These are phyloP conservation scores for Didymella segeticola DNA, from an alignment of 2,329 filamentous ascomycete species.

Conservation along the genomic window DNA sequence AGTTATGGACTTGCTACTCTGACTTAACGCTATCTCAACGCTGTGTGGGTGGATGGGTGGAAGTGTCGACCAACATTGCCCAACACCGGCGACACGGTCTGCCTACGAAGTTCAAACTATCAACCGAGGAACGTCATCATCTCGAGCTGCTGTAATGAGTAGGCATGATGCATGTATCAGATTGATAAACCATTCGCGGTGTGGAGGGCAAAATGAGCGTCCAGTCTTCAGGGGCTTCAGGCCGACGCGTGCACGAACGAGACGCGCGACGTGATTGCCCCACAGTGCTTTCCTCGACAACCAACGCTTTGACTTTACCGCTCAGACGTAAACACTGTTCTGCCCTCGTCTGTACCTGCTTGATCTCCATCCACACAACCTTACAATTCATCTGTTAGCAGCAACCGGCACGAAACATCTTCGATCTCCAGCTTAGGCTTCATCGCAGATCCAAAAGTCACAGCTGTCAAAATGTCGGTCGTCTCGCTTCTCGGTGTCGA, in stretches of 20 bases:
- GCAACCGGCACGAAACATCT: neutral
- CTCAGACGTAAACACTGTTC: conserved; percentile 13
- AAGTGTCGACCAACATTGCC: no score
- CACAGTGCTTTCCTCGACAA: conserved; percentile 8
- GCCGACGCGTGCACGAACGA: conserved; percentile 10
- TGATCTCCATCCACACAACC: neutral
- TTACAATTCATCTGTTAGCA: neutral
- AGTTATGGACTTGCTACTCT: no score
- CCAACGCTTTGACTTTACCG: conserved; percentile 11
- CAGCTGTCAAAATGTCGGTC: conserved; percentile 78
- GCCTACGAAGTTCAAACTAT: no score
- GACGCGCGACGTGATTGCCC: conserved; percentile 13
- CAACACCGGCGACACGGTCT: no score
- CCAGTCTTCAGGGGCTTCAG: neutral
- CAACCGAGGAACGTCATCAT: no score
- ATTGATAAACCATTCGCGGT: neutral
- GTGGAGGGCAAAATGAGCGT: neutral
- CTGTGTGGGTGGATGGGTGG: no score
- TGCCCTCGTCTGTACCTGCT: conserved; percentile 6
- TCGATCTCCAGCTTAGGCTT: neutral
- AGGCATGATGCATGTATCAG: no score
- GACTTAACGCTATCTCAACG: no score
- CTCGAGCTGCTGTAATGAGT: no score
- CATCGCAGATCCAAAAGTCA: conserved; percentile 8
- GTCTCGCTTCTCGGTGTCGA: conserved; percentile 95